Conservation (phyloP, 1,284 basidiomycete species). For the Fomitopsis betulina region DNA sequence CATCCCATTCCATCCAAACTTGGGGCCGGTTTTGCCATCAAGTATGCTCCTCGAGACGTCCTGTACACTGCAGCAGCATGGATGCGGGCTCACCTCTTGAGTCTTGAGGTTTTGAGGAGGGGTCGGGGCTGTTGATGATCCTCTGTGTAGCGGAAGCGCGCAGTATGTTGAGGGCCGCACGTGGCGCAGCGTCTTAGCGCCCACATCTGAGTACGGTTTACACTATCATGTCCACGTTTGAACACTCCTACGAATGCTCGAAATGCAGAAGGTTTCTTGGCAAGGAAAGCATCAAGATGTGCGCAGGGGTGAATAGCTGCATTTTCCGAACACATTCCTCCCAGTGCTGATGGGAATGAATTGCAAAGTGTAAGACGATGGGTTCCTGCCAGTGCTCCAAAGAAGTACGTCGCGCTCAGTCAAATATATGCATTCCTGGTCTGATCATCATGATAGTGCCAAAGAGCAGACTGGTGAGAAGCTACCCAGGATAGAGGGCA, state of each 20-base stretch:
- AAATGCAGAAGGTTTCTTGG: neutral
- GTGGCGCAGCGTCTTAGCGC: neutral
- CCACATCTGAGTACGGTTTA: neutral
- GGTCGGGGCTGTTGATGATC: slow-evolving; percentile 22
- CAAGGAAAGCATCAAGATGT: slow-evolving; percentile 10
- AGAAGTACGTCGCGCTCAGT: slow-evolving; percentile 9
- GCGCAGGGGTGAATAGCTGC: neutral
- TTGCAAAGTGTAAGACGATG: slow-evolving; percentile 12
- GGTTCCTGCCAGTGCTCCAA: slow-evolving; percentile 13
- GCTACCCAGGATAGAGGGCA: neutral
- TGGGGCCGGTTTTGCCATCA: slow-evolving; percentile 4
- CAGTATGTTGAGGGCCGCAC: neutral
- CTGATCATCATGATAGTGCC: neutral
- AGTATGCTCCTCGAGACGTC: neutral
- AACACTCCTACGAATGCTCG: neutral
- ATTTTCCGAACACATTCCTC: neutral
- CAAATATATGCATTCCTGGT: neutral
- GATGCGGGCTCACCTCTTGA: slow-evolving; percentile 25
- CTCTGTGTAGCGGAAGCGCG: neutral
- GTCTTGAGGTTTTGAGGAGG: slow-evolving; percentile 29
- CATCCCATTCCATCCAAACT: slow-evolving; percentile 21
- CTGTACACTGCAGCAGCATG: slow-evolving; percentile 10
- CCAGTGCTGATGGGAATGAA: neutral
- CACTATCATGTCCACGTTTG: neutral
- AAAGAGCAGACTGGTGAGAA: neutral